Conservation (phyloP, 805 yeast species). For the Wickerhamiella australiensis region DNA sequence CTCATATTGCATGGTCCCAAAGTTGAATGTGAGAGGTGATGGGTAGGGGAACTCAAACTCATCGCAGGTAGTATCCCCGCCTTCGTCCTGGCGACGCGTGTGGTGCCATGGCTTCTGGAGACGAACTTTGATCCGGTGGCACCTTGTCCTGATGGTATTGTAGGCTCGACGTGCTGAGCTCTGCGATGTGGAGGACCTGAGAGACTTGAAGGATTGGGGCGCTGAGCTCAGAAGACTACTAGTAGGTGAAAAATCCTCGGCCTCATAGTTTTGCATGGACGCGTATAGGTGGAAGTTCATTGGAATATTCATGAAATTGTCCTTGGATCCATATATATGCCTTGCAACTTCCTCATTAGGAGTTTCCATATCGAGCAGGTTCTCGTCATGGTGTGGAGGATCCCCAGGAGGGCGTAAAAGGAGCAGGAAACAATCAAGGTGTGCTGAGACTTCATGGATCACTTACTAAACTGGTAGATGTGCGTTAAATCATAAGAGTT, state of each 20-base stretch:
- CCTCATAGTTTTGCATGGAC: neutral
- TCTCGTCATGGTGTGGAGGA: neutral
- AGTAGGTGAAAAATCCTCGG: conserved; percentile 1
- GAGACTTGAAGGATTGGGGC: neutral
- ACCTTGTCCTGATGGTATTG: neutral
- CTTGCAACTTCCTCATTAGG: neutral
- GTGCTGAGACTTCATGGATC: too few relatives aligned
- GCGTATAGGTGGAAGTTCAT: conserved; percentile 9
- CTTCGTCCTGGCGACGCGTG: neutral
- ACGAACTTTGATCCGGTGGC: neutral
- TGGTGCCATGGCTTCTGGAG: neutral
- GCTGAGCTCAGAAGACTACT: neutral
- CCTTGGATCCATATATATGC: conserved; percentile 35
- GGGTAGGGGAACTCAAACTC: conserved; percentile 5
- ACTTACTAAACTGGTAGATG: too few relatives aligned
- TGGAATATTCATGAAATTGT: neutral
- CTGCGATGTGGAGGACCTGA: neutral
- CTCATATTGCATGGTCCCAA: neutral
- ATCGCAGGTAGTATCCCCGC: conserved; percentile 2
- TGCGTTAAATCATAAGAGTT: too few relatives aligned
- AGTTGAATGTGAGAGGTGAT: neutral
- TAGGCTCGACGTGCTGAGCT: conserved; percentile 4
- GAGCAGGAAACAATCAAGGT: too few relatives aligned
- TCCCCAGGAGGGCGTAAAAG: too few relatives aligned
- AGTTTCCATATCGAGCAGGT: neutral